Evolutionary conservation across 2,329 filamentous ascomycete genomes (phyloP), one percentile per base, ranked within the genome.

Genomic region (Talaromyces rugulosus): DNA sequence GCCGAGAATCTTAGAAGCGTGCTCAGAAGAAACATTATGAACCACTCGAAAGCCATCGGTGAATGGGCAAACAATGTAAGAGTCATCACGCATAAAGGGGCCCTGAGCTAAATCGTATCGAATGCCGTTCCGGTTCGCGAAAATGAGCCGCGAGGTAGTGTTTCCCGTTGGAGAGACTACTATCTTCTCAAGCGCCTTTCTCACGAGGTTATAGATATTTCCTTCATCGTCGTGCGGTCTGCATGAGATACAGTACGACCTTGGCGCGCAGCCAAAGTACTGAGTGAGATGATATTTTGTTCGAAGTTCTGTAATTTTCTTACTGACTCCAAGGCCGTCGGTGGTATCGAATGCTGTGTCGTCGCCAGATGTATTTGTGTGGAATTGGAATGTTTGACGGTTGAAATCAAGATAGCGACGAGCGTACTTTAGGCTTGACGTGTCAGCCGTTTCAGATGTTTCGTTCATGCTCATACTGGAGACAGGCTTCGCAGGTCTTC

Each of bases 351-450:
- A 85, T 0, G 74, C 75, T 34, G 59, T 44, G 44, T 74, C 68
- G 54, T 82, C 80, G 53, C 80, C 81, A 47, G 78, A 80, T 12
- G 33, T 40, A n/a, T 77, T 72, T 3, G 85, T 81, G 69, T 89
- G 87, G 68, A 86, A 88, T 62, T 83, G 80, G 67, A 89, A 89
- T 0, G 85, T 87, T n/a, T 81, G 76, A 5, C 85, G 81, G 71
- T 89, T 89, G 83, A 86, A 89, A 74, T 90, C 87, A 9, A 90
- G 78, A 68, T 89, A 89, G 28, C 87, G 81, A 7, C 87, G 82
- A 3, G 83, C 82, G 68, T 84, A 87, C 8, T 4, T 40, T 27
- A 56, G n/a, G 12, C 14, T 18, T 40, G 54, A 56, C 18, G 7
- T 14, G 4, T 11, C 14, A n/a, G 52, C 23, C 14, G 28, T 27